phyloP scores from a whole-genome alignment of 179 eudicot genomes.

The Spinacia oleracea region DNA sequence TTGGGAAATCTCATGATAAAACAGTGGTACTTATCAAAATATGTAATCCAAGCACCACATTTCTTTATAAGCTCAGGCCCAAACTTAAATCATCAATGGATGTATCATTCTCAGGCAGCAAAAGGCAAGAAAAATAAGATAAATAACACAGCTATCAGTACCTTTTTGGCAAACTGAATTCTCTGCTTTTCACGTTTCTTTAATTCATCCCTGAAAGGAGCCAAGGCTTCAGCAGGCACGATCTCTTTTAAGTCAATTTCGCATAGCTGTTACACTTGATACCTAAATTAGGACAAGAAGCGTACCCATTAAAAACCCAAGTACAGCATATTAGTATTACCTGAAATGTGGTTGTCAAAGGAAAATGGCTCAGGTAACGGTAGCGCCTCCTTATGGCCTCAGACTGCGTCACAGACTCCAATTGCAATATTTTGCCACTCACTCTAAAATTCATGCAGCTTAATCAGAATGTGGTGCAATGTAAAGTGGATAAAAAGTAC shows the following conservation, averaged over 20 bases:
- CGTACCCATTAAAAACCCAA: not conserved
- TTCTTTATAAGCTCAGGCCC: not conserved
- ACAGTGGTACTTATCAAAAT: not conserved
- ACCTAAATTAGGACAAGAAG: conserved; percentile 20
- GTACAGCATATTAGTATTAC: conserved; percentile 31
- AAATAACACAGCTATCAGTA: conserved; percentile 14
- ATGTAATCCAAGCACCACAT: not conserved
- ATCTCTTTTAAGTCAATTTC: conserved; percentile 71
- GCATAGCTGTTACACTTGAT: conserved; percentile 60
- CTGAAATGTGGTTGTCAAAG: conserved; percentile 91
- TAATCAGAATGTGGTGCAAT: conserved; percentile 16
- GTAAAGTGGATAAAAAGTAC: not conserved
- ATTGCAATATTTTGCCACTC: conserved; percentile 73
- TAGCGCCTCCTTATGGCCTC: conserved; percentile 91
- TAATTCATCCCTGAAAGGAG: conserved; percentile 89
- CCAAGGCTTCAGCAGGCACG: conserved; percentile 65
- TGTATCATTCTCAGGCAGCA: not conserved
- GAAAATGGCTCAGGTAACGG: conserved; percentile 87
- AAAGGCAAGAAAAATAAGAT: not conserved
- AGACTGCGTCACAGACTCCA: conserved; percentile 93
- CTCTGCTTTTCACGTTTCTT: conserved; percentile 87
- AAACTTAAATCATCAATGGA: not conserved
- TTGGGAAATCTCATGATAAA: not conserved
- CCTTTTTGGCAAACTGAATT: conserved; percentile 76
- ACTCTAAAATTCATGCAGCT: conserved; percentile 50